Percentiles rank a stretch among this genome's conserved stretches.
Evolutionary conservation across 2,329 filamentous ascomycete species (phyloP).

Genomic region (Trichoderma sp.): DNA sequence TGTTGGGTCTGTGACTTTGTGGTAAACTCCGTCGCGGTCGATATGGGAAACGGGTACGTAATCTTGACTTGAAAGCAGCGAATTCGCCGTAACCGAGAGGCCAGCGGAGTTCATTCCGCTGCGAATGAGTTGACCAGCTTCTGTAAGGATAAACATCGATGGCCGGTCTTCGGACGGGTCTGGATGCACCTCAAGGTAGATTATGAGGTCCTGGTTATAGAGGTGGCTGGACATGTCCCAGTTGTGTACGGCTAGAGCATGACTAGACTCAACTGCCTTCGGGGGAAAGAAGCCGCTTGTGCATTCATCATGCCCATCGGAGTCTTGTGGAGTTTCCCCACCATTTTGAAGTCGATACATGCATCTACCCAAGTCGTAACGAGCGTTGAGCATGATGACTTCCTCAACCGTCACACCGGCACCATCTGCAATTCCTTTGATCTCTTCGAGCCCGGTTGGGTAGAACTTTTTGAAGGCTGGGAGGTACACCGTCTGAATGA

Average conservation of each 20-base stretch:
- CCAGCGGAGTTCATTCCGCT: not conserved
- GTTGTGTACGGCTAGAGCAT: not conserved
- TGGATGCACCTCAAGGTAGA: not conserved
- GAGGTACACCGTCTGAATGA: not conserved
- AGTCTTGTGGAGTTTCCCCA: not conserved
- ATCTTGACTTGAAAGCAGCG: not conserved
- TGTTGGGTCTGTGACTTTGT: not conserved
- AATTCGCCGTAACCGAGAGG: not conserved
- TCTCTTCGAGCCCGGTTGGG: not conserved
- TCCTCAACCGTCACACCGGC: not conserved
- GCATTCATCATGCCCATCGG: not conserved
- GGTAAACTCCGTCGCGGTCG: not conserved
- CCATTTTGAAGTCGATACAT: not conserved
- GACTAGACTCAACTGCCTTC: not conserved
- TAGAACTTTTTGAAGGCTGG: not conserved
- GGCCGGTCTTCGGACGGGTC: not conserved
- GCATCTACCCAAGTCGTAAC: not conserved
- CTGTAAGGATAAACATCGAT: not conserved
- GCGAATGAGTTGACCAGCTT: not conserved
- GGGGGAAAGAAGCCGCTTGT: not conserved
- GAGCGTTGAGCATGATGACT: not conserved
- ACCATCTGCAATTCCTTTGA: not conserved
- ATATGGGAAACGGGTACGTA: not conserved
- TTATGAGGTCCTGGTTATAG: not conserved
- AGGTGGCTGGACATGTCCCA: not conserved